Evolutionary conservation across 345 rosid genomes (phyloP), one percentile per base, ranked within the genome.

Genomic region (Citrus maxima): DNA sequence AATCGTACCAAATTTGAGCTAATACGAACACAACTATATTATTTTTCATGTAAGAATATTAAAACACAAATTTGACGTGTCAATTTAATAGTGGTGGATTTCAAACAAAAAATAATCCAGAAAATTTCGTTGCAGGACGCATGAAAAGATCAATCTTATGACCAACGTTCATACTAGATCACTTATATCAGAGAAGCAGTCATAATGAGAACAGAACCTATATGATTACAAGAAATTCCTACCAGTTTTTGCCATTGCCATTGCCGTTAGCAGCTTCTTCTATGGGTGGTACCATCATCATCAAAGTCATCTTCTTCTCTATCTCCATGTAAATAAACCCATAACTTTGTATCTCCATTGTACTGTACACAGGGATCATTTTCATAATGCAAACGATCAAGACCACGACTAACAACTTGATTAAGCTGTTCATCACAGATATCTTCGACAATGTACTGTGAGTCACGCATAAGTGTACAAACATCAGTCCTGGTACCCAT

Each of bases 401-500:
- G 85, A 37, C 97, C 99, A 65, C 98, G 98, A 70, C 99, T 94
- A 73, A 94, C 99, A 51, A 96, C 92, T 82, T 92, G 97, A 80
- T 93, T 96, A 80, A 96, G 92, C 85, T 96, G 98, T 34, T 89
- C 88, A 82, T 94, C 99, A 3, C 93, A 86, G 38, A 94, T 98
- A 40, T 96, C 98, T 88, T 94, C 98, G 49, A 96, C 95, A 61
- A 92, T 84, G 69, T 85, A 96, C 78, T 94, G 98, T 8, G 98
- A 96, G 78, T 96, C 99, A 65, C 98, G 84, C 60, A 96, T 92
- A 88, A 96, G 86, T 19, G 98, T 96, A 77, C 99, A 96, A 67
- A 96, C 98, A 90, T 96, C 99, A 74, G 99, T 97, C 79, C 99
- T 93, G 69, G 99, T 94, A 79, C 99, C 99, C 79, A 94, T 96